Evolutionary conservation across 768 basidiomycete species (phyloP).

Genomic region (Myochromella boudieri): DNA sequence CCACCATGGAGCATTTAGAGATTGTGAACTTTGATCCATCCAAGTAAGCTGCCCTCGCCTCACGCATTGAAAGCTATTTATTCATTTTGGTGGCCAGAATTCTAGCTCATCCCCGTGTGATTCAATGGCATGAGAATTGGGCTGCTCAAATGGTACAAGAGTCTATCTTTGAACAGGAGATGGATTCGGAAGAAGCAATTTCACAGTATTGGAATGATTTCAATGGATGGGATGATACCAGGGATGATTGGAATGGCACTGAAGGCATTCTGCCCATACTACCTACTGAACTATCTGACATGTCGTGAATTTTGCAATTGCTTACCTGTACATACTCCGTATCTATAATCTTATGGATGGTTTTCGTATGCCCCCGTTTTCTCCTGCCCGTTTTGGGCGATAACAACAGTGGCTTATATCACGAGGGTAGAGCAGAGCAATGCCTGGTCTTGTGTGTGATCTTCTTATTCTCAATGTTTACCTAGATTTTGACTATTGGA

Average conservation of each 20-base stretch:
- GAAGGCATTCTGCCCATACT: background rate
- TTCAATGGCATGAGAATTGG: constrained; percentile 50
- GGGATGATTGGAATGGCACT: background rate
- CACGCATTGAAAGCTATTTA: too few relatives aligned
- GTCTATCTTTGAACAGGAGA: constrained; percentile 11
- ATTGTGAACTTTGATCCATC: constrained; percentile 59
- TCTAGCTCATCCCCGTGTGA: constrained; percentile 54
- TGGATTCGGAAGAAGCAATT: constrained; percentile 24
- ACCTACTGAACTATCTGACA: too few relatives aligned
- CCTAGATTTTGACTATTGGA: too few relatives aligned
- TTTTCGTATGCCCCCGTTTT: too few relatives aligned
- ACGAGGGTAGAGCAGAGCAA: too few relatives aligned
- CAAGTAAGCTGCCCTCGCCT: constrained; percentile 38
- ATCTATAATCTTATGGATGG: too few relatives aligned
- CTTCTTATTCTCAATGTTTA: too few relatives aligned
- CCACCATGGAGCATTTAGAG: constrained; percentile 58
- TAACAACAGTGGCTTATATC: too few relatives aligned
- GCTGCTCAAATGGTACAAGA: constrained; percentile 19
- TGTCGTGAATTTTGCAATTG: too few relatives aligned
- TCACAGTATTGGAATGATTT: constrained; percentile 10
- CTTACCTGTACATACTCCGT: too few relatives aligned
- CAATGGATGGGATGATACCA: background rate
- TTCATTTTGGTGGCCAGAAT: constrained; percentile 40
- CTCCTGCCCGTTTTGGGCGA: too few relatives aligned
- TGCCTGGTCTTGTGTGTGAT: too few relatives aligned